phyloP scores from a whole-genome alignment of 129 eudicot genomes.

The Lactuca saligna region DNA sequence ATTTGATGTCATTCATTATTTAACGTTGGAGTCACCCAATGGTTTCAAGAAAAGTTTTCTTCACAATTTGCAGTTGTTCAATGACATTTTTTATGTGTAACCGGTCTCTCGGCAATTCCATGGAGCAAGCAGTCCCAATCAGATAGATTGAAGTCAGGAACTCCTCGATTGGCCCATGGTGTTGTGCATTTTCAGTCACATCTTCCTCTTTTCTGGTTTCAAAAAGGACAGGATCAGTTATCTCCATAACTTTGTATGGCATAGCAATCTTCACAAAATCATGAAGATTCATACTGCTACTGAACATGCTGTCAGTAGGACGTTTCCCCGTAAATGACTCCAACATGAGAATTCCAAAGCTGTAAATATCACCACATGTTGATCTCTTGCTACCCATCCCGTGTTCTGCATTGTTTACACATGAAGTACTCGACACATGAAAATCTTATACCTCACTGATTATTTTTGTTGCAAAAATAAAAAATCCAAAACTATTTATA shows the following conservation, averaged over 20 bases:
- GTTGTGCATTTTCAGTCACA: background rate
- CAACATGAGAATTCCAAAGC: constrained; percentile 27
- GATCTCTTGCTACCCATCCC: constrained; percentile 29
- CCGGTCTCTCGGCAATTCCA: constrained; percentile 13
- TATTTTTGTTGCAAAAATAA: background rate
- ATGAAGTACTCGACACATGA: background rate
- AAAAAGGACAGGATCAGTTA: constrained; percentile 18
- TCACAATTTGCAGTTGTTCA: constrained; percentile 7
- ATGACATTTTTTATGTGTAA: constrained; percentile 3
- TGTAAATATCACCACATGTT: constrained; percentile 20
- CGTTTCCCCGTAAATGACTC: constrained; percentile 24
- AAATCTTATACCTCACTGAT: background rate
- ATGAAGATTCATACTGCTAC: constrained; percentile 15
- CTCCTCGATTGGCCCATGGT: background rate
- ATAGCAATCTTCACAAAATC: constrained; percentile 20
- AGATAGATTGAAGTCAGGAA: background rate
- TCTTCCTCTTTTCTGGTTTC: background rate
- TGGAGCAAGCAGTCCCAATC: constrained; percentile 28
- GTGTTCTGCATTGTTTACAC: constrained; percentile 24
- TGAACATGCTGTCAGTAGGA: constrained; percentile 24
- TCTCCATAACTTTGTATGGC: constrained; percentile 2
- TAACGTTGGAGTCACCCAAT: background rate
- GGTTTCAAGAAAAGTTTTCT: background rate
- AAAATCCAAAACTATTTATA: too few relatives aligned
- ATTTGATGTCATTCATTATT: background rate